Conservation (phyloP, 2,329 filamentous ascomycete genomes). For the Dactylellina leptospora region DNA sequence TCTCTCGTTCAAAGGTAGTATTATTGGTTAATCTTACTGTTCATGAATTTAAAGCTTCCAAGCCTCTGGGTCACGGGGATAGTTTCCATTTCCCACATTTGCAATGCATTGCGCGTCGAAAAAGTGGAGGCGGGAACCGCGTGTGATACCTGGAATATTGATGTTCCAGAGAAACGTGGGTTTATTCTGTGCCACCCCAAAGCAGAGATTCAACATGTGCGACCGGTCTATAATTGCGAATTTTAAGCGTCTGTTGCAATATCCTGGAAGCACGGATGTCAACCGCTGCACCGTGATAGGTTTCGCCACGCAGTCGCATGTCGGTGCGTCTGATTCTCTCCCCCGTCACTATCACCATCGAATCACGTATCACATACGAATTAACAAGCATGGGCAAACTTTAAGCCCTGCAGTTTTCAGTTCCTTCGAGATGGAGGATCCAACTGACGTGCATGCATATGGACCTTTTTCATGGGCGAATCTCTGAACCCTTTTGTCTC, state of each 20-base stretch:
- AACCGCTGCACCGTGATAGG: slow-evolving; percentile 31
- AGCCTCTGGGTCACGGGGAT: too few species aligned
- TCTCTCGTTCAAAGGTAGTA: too few species aligned
- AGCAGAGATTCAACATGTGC: not conserved
- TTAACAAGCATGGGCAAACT: not conserved
- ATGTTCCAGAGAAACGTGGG: not conserved
- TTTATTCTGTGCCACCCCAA: not conserved
- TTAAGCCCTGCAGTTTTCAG: not conserved
- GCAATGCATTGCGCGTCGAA: too few species aligned
- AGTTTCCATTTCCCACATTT: too few species aligned
- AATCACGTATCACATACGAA: not conserved
- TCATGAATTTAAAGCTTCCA: too few species aligned
- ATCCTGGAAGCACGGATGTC: slow-evolving; percentile 21
- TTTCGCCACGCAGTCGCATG: slow-evolving; percentile 30
- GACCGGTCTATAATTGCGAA: not conserved
- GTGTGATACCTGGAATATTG: not conserved
- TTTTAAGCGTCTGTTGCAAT: slow-evolving; percentile 21
- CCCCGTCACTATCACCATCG: slow-evolving; percentile 11
- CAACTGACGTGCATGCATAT: slow-evolving; percentile 37
- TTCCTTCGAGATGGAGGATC: slow-evolving; percentile 17
- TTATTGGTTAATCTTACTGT: too few species aligned
- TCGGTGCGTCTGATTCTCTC: slow-evolving; percentile 4
- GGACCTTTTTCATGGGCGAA: slow-evolving; percentile 2
- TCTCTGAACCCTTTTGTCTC: slow-evolving; percentile 4
- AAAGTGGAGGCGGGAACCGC: too few species aligned